These are phyloP conservation scores for Alternaria triticina DNA, from an alignment of 2,329 filamentous ascomycete species.

Conservation along the genomic window DNA sequence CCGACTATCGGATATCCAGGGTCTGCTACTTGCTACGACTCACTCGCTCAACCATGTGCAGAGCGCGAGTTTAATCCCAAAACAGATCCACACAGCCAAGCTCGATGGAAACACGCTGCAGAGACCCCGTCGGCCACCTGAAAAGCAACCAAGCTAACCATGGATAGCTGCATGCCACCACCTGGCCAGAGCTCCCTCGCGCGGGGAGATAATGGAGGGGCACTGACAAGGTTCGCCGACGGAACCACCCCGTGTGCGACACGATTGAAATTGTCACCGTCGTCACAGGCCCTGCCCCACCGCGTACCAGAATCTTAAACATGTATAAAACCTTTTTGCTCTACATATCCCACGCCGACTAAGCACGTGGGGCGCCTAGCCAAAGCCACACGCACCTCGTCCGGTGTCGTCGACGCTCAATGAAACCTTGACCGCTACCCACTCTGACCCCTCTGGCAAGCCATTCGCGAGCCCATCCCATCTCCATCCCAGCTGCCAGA, in stretches of 20 bases:
- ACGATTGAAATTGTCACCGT: slow-evolving; percentile 24
- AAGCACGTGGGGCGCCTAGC: slow-evolving; percentile 13
- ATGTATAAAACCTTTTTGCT: slow-evolving; percentile 22
- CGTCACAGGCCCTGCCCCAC: slow-evolving; percentile 15
- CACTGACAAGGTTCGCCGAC: slow-evolving; percentile 13
- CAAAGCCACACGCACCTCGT: slow-evolving; percentile 15
- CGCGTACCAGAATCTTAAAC: slow-evolving; percentile 21
- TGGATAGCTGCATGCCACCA: slow-evolving; percentile 20
- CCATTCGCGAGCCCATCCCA: slow-evolving; percentile 19
- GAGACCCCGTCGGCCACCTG: slow-evolving; percentile 23
- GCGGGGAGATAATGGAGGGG: slow-evolving; percentile 22
- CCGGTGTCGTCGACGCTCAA: not conserved
- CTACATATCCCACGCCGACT: slow-evolving; percentile 30
- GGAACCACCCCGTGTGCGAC: slow-evolving; percentile 17
- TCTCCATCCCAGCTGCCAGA: slow-evolving; percentile 19
- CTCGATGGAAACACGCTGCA: slow-evolving; percentile 24
- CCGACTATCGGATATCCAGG: slow-evolving; percentile 30
- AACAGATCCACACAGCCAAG: slow-evolving; percentile 32
- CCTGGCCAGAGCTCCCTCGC: slow-evolving; percentile 34
- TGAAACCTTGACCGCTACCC: slow-evolving; percentile 5
- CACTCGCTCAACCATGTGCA: slow-evolving; percentile 14
- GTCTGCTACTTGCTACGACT: slow-evolving; percentile 13
- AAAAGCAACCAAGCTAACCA: slow-evolving; percentile 34
- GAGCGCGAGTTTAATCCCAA: slow-evolving; percentile 33
- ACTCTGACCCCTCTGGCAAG: not conserved